A percentile compares a stretch with the other conserved stretches of the same genome.
phyloP scores from a whole-genome alignment of 352 stramenopile species.

The Phytophthora sp. region DNA sequence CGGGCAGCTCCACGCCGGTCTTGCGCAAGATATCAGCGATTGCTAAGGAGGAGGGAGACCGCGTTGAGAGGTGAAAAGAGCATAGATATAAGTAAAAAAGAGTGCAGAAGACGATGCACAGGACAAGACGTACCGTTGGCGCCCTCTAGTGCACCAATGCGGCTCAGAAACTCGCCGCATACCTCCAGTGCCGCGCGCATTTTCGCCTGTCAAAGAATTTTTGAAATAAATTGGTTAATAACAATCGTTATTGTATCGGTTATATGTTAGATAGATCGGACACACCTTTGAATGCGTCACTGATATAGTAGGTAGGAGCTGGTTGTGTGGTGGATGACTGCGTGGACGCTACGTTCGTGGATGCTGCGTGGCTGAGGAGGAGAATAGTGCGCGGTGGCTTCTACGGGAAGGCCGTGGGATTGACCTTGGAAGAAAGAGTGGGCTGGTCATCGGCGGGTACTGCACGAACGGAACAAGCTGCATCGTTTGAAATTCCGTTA shows the following conservation, averaged over 20 bases:
- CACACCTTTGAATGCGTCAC: too few species aligned
- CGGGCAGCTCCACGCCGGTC: constrained; percentile 49
- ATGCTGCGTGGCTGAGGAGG: too few species aligned
- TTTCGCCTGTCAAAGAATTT: constrained; percentile 11
- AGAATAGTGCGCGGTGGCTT: too few species aligned
- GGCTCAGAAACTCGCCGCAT: constrained; percentile 61
- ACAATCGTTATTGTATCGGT: constrained; percentile 6
- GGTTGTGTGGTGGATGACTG: too few species aligned
- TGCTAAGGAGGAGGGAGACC: constrained; percentile 20
- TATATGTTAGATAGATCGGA: constrained; percentile 6
- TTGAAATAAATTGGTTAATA: constrained; percentile 14
- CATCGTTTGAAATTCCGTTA: too few species aligned
- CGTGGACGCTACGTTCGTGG: too few species aligned
- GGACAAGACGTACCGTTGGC: constrained; percentile 34
- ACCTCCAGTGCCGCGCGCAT: constrained; percentile 49
- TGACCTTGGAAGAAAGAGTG: too few species aligned
- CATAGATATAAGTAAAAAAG: not conserved
- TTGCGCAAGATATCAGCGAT: constrained; percentile 52
- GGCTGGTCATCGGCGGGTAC: too few species aligned
- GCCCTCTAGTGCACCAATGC: constrained; percentile 50
- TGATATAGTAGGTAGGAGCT: too few species aligned
- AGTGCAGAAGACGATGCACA: constrained; percentile 2
- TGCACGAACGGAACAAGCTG: too few species aligned
- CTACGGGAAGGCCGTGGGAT: too few species aligned
- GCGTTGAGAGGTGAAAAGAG: not conserved